Evolutionary conservation across 1,284 basidiomycete genomes (phyloP).

Genomic region (Microbotryomycetes sp.): DNA sequence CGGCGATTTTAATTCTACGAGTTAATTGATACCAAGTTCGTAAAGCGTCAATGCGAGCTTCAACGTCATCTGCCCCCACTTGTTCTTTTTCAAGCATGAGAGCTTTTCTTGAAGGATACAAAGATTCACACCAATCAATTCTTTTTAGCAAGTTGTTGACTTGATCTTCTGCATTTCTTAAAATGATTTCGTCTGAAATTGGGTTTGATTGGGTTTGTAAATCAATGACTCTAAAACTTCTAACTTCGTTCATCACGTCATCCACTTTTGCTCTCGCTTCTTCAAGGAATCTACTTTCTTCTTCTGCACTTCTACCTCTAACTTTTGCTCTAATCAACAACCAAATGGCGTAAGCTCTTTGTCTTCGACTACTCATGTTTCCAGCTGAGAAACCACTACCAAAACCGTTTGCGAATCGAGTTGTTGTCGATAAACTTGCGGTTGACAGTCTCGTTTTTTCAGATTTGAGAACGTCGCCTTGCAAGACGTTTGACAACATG

Average conservation of each 20-base stretch:
- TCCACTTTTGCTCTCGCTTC: conserved; percentile 78
- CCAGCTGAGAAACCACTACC: conserved; percentile 5
- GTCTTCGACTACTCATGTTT: conserved; percentile 37
- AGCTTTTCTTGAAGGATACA: conserved; percentile 78
- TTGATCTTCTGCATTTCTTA: conserved; percentile 32
- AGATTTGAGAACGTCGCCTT: conserved; percentile 84
- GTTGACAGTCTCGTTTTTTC: conserved; percentile 71
- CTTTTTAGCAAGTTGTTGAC: conserved; percentile 46
- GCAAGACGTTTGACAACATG: conserved; percentile 83
- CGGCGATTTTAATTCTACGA: conserved; percentile 67
- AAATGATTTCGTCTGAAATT: conserved; percentile 12
- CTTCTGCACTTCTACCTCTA: conserved; percentile 67
- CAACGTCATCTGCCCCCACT: conserved; percentile 61
- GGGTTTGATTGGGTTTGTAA: conserved; percentile 44
- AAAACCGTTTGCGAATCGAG: conserved; percentile 28
- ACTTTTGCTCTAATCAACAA: conserved; percentile 82
- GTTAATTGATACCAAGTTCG: conserved; percentile 84
- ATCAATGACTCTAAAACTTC: conserved; percentile 58
- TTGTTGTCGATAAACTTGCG: conserved; percentile 32
- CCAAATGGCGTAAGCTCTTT: conserved; percentile 60
- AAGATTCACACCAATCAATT: conserved; percentile 71
- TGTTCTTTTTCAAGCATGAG: conserved; percentile 71
- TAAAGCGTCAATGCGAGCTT: conserved; percentile 72
- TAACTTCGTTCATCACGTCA: conserved; percentile 73
- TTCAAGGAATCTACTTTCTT: conserved; percentile 74